phyloP scores from a whole-genome alignment of 805 yeast species.

The Zygoascus ofunaensis region DNA sequence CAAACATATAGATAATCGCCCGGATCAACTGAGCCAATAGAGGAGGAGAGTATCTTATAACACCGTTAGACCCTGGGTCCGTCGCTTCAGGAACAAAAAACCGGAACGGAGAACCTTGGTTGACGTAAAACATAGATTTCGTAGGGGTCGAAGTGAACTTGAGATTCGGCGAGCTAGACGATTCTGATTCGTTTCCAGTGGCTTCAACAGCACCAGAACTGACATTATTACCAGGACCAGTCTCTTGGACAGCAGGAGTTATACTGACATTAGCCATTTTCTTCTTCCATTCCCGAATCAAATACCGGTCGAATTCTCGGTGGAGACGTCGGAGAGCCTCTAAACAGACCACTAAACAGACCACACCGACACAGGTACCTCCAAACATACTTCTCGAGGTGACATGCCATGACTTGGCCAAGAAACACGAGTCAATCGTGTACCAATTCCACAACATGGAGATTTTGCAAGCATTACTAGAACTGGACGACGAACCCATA shows the following conservation, averaged over 20 bases:
- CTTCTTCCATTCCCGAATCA: conserved; percentile 18
- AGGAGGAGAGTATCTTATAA: conserved; percentile 29
- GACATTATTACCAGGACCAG: neutral
- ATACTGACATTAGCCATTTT: neutral
- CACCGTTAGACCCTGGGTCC: neutral
- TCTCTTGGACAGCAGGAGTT: neutral
- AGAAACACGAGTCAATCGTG: conserved; percentile 56
- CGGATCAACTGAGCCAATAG: conserved; percentile 45
- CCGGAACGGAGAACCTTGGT: neutral
- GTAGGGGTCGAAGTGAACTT: neutral
- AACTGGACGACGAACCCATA: conserved; percentile 14
- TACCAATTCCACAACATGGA: conserved; percentile 69
- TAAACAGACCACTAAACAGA: conserved; percentile 46
- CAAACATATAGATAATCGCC: conserved; percentile 42
- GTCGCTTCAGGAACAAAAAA: neutral
- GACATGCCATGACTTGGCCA: conserved; percentile 56
- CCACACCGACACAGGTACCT: conserved; percentile 66
- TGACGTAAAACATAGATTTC: neutral
- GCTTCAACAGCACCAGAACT: neutral
- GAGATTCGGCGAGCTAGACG: neutral
- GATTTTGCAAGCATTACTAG: conserved; percentile 27
- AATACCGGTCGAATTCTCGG: conserved; percentile 35
- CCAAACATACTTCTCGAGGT: conserved; percentile 52
- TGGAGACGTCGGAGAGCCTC: conserved; percentile 49
- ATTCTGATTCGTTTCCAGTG: neutral